A percentile compares a stretch with the other conserved stretches of the same genome.
Conservation (phyloP, 768 basidiomycete genomes). For the Psilocybe cyanescens region DNA sequence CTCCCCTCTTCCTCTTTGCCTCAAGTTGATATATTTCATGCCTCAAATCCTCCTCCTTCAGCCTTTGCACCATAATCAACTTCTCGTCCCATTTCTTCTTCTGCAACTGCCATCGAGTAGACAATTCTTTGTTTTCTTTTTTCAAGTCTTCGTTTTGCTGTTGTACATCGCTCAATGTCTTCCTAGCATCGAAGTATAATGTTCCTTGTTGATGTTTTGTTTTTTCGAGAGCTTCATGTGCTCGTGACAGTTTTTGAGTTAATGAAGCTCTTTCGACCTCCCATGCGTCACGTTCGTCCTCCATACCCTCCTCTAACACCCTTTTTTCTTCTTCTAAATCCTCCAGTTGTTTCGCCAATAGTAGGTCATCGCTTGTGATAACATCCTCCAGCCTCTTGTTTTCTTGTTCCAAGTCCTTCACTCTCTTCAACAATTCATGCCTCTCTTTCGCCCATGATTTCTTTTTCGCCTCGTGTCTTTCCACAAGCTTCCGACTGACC, state of each 20-base stretch:
- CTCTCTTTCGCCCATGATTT: constrained; percentile 2
- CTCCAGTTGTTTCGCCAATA: neutral
- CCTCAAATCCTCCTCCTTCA: neutral
- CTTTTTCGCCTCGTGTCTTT: constrained; percentile 3
- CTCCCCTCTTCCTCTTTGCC: constrained; percentile 1
- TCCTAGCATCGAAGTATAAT: neutral
- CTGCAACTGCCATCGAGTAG: neutral
- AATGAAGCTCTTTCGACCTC: neutral
- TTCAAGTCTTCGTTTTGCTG: neutral
- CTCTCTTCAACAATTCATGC: neutral
- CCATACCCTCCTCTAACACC: neutral
- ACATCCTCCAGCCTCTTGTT: neutral
- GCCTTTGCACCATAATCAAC: neutral
- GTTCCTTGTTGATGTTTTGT: neutral
- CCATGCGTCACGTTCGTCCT: neutral
- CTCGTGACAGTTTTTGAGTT: neutral
- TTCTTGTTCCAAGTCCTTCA: neutral
- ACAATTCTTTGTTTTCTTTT: neutral
- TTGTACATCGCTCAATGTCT: neutral
- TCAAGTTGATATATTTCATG: neutral
- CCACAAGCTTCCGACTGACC: neutral
- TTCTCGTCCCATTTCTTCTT: constrained; percentile 6
- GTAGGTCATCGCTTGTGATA: neutral
- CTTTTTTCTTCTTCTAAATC: neutral
- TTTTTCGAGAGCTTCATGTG: neutral